These are phyloP conservation scores for Suillus variegatus DNA, from an alignment of 768 basidiomycete genomes.

Conservation along the genomic window DNA sequence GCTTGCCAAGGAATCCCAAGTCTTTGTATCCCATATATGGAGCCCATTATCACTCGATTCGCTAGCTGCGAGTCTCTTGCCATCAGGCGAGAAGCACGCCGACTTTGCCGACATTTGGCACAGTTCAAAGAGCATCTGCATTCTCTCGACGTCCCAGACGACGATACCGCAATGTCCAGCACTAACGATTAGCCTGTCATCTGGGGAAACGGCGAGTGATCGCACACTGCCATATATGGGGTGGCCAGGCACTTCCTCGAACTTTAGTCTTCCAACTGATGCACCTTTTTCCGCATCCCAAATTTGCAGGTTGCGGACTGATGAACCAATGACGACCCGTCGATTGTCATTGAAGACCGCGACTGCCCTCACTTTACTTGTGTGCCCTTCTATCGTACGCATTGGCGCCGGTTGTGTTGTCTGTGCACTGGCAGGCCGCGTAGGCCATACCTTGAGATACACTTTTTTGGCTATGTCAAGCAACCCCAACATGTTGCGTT, in stretches of 20 bases:
- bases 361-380: slow-evolving; percentile 20
- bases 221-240: neutral
- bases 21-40: slow-evolving; percentile 9
- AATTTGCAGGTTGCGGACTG: slow-evolving; percentile 6
- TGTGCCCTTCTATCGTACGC: slow-evolving; percentile 19
- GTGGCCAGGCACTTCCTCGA: neutral
- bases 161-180: slow-evolving; percentile 5
- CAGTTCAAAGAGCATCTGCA: too few relatives aligned
- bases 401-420: neutral
- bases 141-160: slow-evolving; percentile 22
- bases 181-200: slow-evolving; percentile 13
- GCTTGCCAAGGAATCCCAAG: neutral
- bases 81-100: slow-evolving; percentile 18
- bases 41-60: too few relatives aligned
- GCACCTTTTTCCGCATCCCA: slow-evolving; percentile 6
- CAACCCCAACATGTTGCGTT: too few relatives aligned
- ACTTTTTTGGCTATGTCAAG: too few relatives aligned
- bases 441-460: too few relatives aligned
- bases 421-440: too few relatives aligned
- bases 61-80: slow-evolving; percentile 2
- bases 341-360: slow-evolving; percentile 28
- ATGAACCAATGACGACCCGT: slow-evolving; percentile 32
- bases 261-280: neutral
- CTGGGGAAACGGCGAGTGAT: slow-evolving; percentile 16
- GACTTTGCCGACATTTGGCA: too few relatives aligned